phyloP scores from a whole-genome alignment of 768 basidiomycete genomes.

The Xerocomellus chrysenteron region DNA sequence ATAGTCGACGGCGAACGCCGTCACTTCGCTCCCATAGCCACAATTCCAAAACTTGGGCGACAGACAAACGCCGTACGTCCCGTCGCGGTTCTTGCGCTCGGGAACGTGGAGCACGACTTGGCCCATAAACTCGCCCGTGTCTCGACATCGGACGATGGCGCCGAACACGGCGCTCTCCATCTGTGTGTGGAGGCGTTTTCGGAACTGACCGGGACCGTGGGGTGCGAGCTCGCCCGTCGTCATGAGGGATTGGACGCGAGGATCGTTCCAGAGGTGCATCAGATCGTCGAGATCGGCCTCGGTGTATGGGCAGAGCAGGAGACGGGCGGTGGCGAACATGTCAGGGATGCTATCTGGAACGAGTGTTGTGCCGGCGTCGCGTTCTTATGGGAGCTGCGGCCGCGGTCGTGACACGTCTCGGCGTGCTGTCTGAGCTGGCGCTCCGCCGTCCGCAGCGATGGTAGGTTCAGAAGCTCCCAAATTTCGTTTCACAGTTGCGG shows the following conservation, averaged over 20 bases:
- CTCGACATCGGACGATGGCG: constrained; percentile 28
- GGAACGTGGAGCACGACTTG: constrained; percentile 27
- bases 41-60: constrained; percentile 34
- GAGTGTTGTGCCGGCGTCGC: neutral
- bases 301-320: constrained; percentile 34
- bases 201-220: constrained; percentile 13
- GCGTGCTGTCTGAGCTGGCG: too few species aligned
- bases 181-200: constrained; percentile 16
- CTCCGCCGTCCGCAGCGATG: too few species aligned
- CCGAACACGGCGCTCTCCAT: constrained; percentile 30
- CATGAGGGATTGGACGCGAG: constrained; percentile 24
- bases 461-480: neutral
- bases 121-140: constrained; percentile 34
- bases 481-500: neutral
- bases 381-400: constrained; percentile 18
- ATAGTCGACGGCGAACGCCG: constrained; percentile 41
- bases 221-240: constrained; percentile 16
- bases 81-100: constrained; percentile 31
- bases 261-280: constrained; percentile 29
- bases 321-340: constrained; percentile 34
- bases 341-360: neutral
- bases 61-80: constrained; percentile 34
- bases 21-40: constrained; percentile 44
- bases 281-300: constrained; percentile 35
- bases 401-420: constrained; percentile 13